Evolutionary conservation across 2,329 filamentous ascomycete genomes (phyloP).

Genomic region (Rhynchosporium secalis): DNA sequence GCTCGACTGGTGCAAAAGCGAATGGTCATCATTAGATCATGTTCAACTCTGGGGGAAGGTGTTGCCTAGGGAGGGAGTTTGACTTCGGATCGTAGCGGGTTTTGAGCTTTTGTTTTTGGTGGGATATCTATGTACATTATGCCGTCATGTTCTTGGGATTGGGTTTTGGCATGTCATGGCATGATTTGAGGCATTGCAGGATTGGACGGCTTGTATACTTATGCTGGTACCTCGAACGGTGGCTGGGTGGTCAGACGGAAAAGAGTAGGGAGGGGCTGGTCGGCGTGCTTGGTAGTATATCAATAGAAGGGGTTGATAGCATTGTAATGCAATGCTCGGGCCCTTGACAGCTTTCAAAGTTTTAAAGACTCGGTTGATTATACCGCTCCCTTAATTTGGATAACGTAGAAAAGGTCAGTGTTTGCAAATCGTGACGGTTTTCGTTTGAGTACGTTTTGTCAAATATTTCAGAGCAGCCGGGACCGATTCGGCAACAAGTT

Average conservation of each 20-base stretch:
- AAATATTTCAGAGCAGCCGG: too few species aligned
- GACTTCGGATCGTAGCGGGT: neutral
- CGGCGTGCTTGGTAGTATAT: neutral
- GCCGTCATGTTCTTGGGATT: slow-evolving; percentile 2
- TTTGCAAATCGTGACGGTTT: too few species aligned
- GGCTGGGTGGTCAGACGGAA: neutral
- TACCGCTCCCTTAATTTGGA: too few species aligned
- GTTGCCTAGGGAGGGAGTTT: slow-evolving; percentile 7
- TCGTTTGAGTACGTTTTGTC: too few species aligned
- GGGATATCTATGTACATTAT: neutral
- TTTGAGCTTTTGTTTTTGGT: neutral
- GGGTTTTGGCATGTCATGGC: neutral
- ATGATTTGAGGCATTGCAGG: neutral
- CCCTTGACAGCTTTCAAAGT: too few species aligned
- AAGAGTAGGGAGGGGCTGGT: neutral
- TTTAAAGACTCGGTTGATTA: too few species aligned
- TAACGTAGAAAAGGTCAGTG: too few species aligned
- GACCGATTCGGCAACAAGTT: too few species aligned
- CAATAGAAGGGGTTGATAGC: neutral
- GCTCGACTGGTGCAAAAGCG: slow-evolving; percentile 15
- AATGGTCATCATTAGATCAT: slow-evolving; percentile 21
- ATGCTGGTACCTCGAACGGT: neutral
- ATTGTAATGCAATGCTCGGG: neutral
- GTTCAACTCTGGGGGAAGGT: neutral
- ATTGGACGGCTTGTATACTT: neutral